phyloP scores from a whole-genome alignment of 768 basidiomycete genomes.

The Rhizopogon vulgaris region DNA sequence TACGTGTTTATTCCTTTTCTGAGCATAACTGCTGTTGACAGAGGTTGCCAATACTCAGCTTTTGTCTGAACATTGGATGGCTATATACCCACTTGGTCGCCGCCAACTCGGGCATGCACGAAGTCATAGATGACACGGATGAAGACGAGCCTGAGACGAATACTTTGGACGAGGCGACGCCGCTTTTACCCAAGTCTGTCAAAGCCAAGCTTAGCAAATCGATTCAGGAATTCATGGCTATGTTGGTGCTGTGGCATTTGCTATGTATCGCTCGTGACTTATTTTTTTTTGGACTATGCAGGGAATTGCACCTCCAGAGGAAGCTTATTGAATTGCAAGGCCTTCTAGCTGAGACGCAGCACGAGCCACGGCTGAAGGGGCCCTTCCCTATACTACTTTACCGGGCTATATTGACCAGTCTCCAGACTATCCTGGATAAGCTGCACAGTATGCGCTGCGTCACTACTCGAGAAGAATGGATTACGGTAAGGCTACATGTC shows the following conservation, averaged over 20 bases:
- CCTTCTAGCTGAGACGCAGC: slow-evolving; percentile 81
- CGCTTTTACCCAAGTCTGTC: slow-evolving; percentile 28
- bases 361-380: slow-evolving; percentile 93
- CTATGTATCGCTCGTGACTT: not conserved
- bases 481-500: slow-evolving; percentile 48
- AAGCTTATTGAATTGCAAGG: slow-evolving; percentile 82
- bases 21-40: not conserved
- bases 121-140: slow-evolving; percentile 25
- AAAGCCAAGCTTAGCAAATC: slow-evolving; percentile 50
- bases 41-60: slow-evolving; percentile 37
- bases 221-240: slow-evolving; percentile 86
- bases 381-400: slow-evolving; percentile 89
- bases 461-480: slow-evolving; percentile 95
- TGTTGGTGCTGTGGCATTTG: slow-evolving; percentile 42
- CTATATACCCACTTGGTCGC: slow-evolving; percentile 89
- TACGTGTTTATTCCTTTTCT: slow-evolving; percentile 30
- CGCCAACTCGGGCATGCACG: slow-evolving; percentile 71
- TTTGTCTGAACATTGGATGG: slow-evolving; percentile 91
- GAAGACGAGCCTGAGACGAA: slow-evolving; percentile 4
- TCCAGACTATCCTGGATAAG: slow-evolving; percentile 82
- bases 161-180: slow-evolving; percentile 23
- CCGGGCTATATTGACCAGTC: slow-evolving; percentile 70
- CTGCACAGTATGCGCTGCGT: slow-evolving; percentile 96
- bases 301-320: slow-evolving; percentile 94
- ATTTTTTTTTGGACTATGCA: slow-evolving; percentile 20